Base-by-base conservation (phyloP, 768 basidiomycete genomes). In the Mycena crocata region DNA sequence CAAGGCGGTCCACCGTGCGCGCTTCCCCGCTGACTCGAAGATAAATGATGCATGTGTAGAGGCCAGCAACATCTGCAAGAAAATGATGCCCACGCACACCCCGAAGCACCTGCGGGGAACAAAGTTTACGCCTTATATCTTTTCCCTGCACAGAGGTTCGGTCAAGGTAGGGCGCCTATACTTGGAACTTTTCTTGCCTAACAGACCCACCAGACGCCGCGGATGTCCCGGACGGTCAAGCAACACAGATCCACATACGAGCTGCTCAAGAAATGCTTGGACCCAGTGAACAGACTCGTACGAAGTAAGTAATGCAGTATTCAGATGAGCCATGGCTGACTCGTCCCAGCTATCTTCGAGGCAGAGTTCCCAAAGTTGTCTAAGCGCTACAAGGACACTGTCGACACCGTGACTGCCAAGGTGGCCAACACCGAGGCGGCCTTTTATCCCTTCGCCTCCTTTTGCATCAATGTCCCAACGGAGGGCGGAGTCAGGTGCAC, bases 11-110 rank as follows among this genome's bases (percentile, higher is more conserved):
- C 56, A 57, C 26, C 56, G 56, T 24, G 40, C 56, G 2, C 5
- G 3, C 26, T 15, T 23, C 28, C 31, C 5, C 21, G 5, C 19
- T 4, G 23, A 45, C 6, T 19, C n/a, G 10, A 15, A 5, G 2
- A 57, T 44, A 26, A 45, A 57, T n/a, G 51, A 28, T 6, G 56
- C 42, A 5, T 57, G 56, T 42, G 34, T 31, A 13, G 56, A 26
- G 21, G 21, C 21, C 3, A 42, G 28, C 3, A 2, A 32, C 2
- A 5, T 46, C 2, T 40, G 30, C 6, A 1, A 3, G 19, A 13
- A 21, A 5, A 24, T 30, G 5, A 26, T 45, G 8, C 15, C 56
- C 21, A 57, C 56, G 21, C 46, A 21, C 28, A 31, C 8, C 26
- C n/a, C 23, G 17, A 23, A 57, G 10, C 56, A 57, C 21, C 30